phyloP scores from a whole-genome alignment of 768 basidiomycete species.

The Dentipellis fragilis region DNA sequence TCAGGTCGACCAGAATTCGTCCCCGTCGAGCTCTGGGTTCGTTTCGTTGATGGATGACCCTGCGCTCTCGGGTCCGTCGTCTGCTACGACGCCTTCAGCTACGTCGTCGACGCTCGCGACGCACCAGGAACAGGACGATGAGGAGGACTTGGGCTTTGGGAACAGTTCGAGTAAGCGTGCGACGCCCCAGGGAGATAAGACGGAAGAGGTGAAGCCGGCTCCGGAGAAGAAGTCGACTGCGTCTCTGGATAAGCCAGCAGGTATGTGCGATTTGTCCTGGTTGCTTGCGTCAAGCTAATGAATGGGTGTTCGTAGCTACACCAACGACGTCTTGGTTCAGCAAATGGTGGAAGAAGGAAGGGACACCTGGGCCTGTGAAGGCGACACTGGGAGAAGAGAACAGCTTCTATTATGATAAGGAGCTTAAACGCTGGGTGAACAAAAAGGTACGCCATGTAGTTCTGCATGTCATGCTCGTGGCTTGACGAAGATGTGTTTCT shows the following conservation, averaged over 20 bases:
- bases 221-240: conserved; percentile 5
- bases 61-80: conserved; percentile 28
- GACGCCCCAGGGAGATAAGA: conserved; percentile 20
- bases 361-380: conserved; percentile 61
- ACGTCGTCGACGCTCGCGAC: conserved; percentile 10
- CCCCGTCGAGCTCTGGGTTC: conserved; percentile 28
- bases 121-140: conserved; percentile 45
- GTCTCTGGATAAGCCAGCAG: conserved; percentile 19
- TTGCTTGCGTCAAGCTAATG: background rate
- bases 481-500: background rate
- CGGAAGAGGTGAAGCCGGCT: conserved; percentile 17
- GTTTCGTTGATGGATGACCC: conserved; percentile 74
- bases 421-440: conserved; percentile 94
- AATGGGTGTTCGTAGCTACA: conserved; percentile 1
- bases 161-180: conserved; percentile 45
- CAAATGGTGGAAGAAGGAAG: conserved; percentile 68
- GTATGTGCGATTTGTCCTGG: background rate
- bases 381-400: conserved; percentile 91
- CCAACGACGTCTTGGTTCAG: conserved; percentile 58
- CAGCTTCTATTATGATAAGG: conserved; percentile 87
- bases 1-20: conserved; percentile 34
- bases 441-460: conserved; percentile 53
- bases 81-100: conserved; percentile 7
- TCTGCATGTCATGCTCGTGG: background rate
- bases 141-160: conserved; percentile 87